A percentile compares a stretch with the other conserved stretches of the same genome.
These are phyloP conservation scores for Salix dunnii DNA, from an alignment of 345 rosid genomes.

Conservation along the genomic window DNA sequence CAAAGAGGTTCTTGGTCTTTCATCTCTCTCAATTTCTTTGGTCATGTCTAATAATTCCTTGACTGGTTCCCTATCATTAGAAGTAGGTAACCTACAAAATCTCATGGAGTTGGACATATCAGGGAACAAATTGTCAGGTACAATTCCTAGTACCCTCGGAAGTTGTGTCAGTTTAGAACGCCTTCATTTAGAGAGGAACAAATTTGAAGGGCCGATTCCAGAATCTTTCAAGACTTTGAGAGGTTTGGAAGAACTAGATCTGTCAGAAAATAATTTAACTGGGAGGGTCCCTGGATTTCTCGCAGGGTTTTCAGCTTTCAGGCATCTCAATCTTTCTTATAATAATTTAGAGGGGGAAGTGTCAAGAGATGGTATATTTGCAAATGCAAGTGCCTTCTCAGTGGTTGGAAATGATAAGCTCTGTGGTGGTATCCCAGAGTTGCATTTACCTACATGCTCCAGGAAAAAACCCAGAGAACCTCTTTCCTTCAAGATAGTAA, in stretches of 20 bases:
- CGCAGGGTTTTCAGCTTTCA: background rate
- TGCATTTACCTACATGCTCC: too few relatives aligned
- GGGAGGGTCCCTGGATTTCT: constrained; percentile 23
- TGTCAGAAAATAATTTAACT: constrained; percentile 23
- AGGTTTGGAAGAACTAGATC: constrained; percentile 21
- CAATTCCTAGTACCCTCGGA: constrained; percentile 23
- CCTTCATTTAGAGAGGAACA: constrained; percentile 14
- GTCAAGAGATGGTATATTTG: constrained; percentile 19
- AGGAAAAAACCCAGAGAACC: too few relatives aligned
- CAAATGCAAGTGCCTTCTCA: background rate
- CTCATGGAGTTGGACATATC: constrained; percentile 24
- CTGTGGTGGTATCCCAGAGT: too few relatives aligned
- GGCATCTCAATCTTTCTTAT: constrained; percentile 17
- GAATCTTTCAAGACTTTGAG: constrained; percentile 8
- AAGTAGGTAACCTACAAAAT: constrained; percentile 19
- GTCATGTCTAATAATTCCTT: constrained; percentile 27
- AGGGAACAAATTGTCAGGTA: constrained; percentile 22
- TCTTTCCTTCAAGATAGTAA: too few relatives aligned
- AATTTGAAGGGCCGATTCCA: constrained; percentile 20
- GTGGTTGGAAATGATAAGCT: too few relatives aligned
- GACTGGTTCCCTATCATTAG: constrained; percentile 26
- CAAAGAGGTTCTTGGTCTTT: constrained; percentile 20
- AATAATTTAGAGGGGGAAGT: constrained; percentile 22
- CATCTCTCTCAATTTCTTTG: constrained; percentile 30
- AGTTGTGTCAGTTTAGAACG: constrained; percentile 16